A percentile compares a stretch with the other conserved stretches of the same genome.
These are phyloP conservation scores for Trametes cinnabarina DNA, from an alignment of 768 basidiomycete genomes.

Conservation along the genomic window DNA sequence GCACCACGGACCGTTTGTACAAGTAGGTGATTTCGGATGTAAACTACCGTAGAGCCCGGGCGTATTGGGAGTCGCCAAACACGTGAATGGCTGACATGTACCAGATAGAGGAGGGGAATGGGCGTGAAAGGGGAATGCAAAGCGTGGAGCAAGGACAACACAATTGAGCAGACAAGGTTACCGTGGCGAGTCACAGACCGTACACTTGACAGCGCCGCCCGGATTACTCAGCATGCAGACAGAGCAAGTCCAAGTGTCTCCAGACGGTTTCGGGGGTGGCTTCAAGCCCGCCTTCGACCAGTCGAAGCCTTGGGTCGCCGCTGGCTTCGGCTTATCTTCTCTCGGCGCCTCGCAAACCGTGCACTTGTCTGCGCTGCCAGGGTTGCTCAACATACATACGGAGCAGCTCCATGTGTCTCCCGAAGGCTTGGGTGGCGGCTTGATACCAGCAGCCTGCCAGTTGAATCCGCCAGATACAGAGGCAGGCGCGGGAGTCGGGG, in stretches of 20 bases:
- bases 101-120: too few relatives aligned
- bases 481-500: slow-evolving; percentile 12
- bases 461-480: slow-evolving; percentile 45
- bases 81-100: not conserved
- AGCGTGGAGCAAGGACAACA: not conserved
- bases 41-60: slow-evolving; percentile 11
- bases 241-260: slow-evolving; percentile 28
- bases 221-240: slow-evolving; percentile 42
- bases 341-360: slow-evolving; percentile 42
- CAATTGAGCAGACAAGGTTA: not conserved
- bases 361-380: slow-evolving; percentile 43
- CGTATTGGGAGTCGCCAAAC: not conserved
- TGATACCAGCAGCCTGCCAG: slow-evolving; percentile 61
- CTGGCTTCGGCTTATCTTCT: slow-evolving; percentile 15
- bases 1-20: slow-evolving; percentile 20
- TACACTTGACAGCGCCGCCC: slow-evolving; percentile 46
- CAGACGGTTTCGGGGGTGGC: slow-evolving; percentile 16
- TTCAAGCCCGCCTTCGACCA: slow-evolving; percentile 32
- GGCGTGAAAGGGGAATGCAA: too few relatives aligned
- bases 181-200: slow-evolving; percentile 41
- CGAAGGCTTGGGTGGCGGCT: slow-evolving; percentile 36
- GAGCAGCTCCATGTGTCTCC: slow-evolving; percentile 55
- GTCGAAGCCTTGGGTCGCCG: slow-evolving; percentile 26
- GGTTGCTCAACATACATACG: slow-evolving; percentile 45
- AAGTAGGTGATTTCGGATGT: slow-evolving; percentile 15